Conservation (phyloP, 2,329 filamentous ascomycete genomes). For the Cercospora nicotianae region DNA sequence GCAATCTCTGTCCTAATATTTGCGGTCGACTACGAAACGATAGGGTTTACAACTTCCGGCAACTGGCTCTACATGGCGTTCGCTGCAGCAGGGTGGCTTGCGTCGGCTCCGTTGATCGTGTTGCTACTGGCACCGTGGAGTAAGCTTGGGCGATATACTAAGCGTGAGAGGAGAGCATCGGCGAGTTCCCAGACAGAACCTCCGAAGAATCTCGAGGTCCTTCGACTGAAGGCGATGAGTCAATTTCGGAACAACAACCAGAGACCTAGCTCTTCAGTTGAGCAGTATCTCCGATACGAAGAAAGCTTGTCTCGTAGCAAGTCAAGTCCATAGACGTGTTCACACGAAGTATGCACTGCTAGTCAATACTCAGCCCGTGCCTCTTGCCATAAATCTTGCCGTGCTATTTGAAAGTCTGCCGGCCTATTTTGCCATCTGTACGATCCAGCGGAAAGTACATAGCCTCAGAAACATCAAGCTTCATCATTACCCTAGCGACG, state of each 20-base stretch:
- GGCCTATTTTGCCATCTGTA: neutral
- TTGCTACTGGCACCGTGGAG: slow-evolving; percentile 11
- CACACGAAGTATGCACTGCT: neutral
- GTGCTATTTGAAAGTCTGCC: neutral
- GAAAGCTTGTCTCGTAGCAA: neutral
- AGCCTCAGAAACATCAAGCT: neutral
- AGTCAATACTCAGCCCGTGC: neutral
- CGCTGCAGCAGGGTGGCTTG: slow-evolving; percentile 12
- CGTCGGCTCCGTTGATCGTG: neutral
- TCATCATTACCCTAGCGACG: slow-evolving; percentile 1
- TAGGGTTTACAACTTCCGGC: slow-evolving; percentile 10
- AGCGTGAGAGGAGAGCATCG: slow-evolving; percentile 9
- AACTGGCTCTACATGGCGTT: slow-evolving; percentile 20
- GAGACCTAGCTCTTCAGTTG: neutral
- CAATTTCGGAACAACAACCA: neutral
- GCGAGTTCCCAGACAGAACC: neutral
- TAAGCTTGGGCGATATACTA: slow-evolving; percentile 15
- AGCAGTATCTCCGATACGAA: neutral
- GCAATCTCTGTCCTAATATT: slow-evolving; percentile 15
- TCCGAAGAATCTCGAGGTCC: neutral
- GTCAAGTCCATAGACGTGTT: neutral
- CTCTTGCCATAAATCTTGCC: neutral
- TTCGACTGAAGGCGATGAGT: neutral
- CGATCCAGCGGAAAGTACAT: neutral
- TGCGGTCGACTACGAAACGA: slow-evolving; percentile 12